Evolutionary conservation across 768 basidiomycete species (phyloP).

Genomic region (Naganishia antarctica): DNA sequence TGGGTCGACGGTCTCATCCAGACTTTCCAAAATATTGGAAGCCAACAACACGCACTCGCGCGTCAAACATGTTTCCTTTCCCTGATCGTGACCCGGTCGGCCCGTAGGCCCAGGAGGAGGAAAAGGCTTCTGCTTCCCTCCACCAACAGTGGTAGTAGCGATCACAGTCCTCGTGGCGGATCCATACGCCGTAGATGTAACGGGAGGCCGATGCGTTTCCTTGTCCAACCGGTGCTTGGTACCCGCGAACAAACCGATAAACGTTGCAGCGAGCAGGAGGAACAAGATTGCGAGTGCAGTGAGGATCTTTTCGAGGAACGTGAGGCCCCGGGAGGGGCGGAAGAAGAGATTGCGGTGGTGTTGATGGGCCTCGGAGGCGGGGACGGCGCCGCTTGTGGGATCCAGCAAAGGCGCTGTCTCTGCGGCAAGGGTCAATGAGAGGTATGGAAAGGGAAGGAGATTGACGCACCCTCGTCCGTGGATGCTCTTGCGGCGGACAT

Average conservation of each 20-base stretch:
- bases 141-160: constrained; percentile 34
- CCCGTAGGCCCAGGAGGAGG: constrained; percentile 53
- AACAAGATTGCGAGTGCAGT: constrained; percentile 69
- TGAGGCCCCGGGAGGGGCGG: constrained; percentile 55
- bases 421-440: too few relatives aligned
- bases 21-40: constrained; percentile 69
- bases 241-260: constrained; percentile 89
- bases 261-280: constrained; percentile 75
- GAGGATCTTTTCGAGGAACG: constrained; percentile 75
- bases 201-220: constrained; percentile 28
- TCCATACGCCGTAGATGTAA: neutral
- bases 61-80: constrained; percentile 61
- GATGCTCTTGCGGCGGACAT: too few relatives aligned
- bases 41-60: constrained; percentile 76
- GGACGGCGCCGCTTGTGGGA: constrained; percentile 22
- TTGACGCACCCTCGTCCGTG: too few relatives aligned
- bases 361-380: neutral
- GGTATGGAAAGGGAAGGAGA: too few relatives aligned
- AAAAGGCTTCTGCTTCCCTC: constrained; percentile 47
- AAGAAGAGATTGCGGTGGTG: constrained; percentile 23
- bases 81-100: constrained; percentile 29
- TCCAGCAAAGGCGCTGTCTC: constrained; percentile 48
- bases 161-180: constrained; percentile 40
- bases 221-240: constrained; percentile 68
- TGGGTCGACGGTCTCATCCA: constrained; percentile 79